Base-by-base conservation (phyloP, 257 asterid species). In the Solanum clarkiae region DNA sequence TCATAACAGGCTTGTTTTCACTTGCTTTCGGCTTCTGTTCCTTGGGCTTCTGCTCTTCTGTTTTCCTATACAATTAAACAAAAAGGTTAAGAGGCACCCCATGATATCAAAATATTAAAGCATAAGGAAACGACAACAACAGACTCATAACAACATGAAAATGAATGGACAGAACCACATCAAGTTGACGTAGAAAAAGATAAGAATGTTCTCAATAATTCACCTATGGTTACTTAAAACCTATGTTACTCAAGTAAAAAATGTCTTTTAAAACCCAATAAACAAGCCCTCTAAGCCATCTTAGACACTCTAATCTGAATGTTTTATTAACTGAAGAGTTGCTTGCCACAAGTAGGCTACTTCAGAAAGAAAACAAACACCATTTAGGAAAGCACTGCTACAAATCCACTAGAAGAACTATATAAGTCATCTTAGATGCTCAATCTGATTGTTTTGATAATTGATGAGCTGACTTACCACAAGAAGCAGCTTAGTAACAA, bases 1-100 rank as follows among this genome's bases (percentile, higher is more conserved):
- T 95, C 99, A 97, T 95, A 85, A 97, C 91, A 49, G 99, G 99
- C 84, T 95, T 95, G 88, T 97, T 97, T 87, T 97, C 99, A 72
- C 84, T 97, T 83, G 98, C 98, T 89, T 97, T 97, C 10, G 97
- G 95, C 95, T 59, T 95, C 83, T 95, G 98, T 82, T 95, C 98
- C 95, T 91, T 95, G 20, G 99, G 99, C 93, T 91, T 97, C 88
- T 93, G 97, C 91, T 97, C 99, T 85, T 97, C 99, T 32, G 91
- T 90, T 97, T 95, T 97, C 96, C 99, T 97, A 85, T 40, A 86
- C 22, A 82, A 72, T 22, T 16, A 36, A 53, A 20, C 44, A 8
- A 66, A n/a, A 16, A 26, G 29, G 26, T 44, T 20, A 85, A 83
- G 81, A 22, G 15, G 40, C 36, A 22, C 17, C 7, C 7, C 5